Evolutionary conservation across 768 basidiomycete genomes (phyloP), one percentile per base, ranked within the genome.

Genomic region (Cubamyces sp.): DNA sequence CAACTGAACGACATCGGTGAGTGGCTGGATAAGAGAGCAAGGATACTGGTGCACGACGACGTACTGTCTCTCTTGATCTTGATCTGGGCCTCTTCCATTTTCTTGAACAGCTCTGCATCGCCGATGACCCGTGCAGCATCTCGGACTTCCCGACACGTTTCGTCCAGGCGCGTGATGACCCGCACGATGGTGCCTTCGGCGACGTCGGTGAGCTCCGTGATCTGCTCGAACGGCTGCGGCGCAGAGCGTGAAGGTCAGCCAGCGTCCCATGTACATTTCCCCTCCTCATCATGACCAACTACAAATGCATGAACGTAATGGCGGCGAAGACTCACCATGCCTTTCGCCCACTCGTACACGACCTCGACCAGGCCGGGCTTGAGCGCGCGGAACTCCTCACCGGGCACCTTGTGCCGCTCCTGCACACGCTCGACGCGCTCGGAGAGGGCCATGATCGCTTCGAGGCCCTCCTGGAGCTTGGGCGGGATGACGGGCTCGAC

Each of bases 331-430:
- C 86, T 68, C 68, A 96, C 96, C 96, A 96, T 98, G 56, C 97
- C 97, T 74, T 91, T 94, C 0, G 97, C 96, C 97, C 97, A 99
- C 74, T 98, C 97, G 71, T 98, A 98, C 7, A 98, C 97, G 1
- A 96, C 97, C 71, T 99, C 96, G 9, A 93, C 86, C 23, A 99
- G 78, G 7, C 97, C 97, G 64, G 91, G 90, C 74, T 97, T 98
- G 68, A 96, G 84, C 49, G 85, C 83, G 55, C 87, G 86, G 72
- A 91, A 92, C 60, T 87, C 92, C 68, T 91, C 91, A 28, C 83
- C 85, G 52, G 86, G 80, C 0, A 98, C 92, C 70, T 88, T 89
- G 73, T 92, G 84, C 16, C 75, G 74, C 66, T 92, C 87, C 71
- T 98, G 96, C n/a, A 91, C 83, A 12, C 84, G 76, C 47, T 85